Evolutionary conservation across 1,284 basidiomycete genomes (phyloP), one percentile per base, ranked within the genome.

Genomic region (Kalmanozyma brasiliensis): DNA sequence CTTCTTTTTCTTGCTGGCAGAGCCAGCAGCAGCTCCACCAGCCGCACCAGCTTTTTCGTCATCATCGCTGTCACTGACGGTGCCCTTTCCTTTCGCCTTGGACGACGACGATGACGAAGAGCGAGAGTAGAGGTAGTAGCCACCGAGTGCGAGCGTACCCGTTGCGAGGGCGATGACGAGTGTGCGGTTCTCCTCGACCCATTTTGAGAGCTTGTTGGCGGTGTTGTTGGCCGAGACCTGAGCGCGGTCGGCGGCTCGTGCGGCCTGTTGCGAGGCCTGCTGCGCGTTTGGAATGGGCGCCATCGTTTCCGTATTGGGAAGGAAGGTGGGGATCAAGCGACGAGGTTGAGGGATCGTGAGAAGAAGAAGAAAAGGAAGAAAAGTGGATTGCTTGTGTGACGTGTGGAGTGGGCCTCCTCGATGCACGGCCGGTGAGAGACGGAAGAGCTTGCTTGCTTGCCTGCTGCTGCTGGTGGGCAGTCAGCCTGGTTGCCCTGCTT

Each of bases 131-230:
- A 73, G 56, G 66, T 76, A 79, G 59, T 79, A 79, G 23, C 62
- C 72, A 16, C 73, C 76, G n/a, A 74, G 74, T 9, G 67, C 77
- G 13, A 74, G 60, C 17, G 70, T 77, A 19, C 74, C 76, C 24
- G 76, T 72, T 14, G 69, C 78, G 9, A 79, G 49, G 2, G 73
- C 74, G 47, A 76, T 67, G 43, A 77, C 78, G 41, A 80, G 64
- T 7, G 61, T 65, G 36, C 71, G 67, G 58, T 81, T 78, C 52
- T 79, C 77, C 37, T 81, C 73, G 38, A 78, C 64, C 77, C 76
- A 81, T 49, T 63, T 68, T 16, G 63, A 69, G 22, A 77, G 49
- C 44, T 73, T 69, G 59, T 71, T 77, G 35, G 75, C 73, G 5
- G 75, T 70, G 55, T 68, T 71, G 40, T 72, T 63, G 45, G 73